These are phyloP conservation scores for Coemansia sp. DNA, from an alignment of 192 early-diverging fungal genomes.

Conservation along the genomic window DNA sequence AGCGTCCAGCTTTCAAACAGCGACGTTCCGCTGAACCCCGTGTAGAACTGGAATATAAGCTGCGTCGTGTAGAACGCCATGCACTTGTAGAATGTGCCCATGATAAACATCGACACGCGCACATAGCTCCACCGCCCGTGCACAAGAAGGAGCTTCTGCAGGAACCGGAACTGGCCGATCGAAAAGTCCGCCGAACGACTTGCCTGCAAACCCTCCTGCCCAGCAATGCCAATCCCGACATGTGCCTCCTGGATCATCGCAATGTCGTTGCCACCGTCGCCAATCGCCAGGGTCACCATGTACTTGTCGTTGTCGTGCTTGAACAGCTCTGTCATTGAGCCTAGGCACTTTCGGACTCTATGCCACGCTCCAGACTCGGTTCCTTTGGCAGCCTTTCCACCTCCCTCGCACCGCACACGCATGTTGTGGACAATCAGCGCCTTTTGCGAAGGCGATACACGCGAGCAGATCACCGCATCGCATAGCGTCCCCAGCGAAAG, in stretches of 20 bases:
- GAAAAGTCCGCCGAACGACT: conserved; percentile 85
- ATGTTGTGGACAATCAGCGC: conserved; percentile 78
- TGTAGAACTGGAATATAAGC: conserved; percentile 73
- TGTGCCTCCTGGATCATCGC: conserved; percentile 95
- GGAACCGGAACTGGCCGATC: conserved; percentile 87
- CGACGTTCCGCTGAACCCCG: conserved; percentile 73
- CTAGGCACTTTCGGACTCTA: neutral
- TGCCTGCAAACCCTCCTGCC: conserved; percentile 85
- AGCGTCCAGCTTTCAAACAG: conserved; percentile 77
- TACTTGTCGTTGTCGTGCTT: conserved; percentile 46
- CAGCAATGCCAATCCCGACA: conserved; percentile 90
- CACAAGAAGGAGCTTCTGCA: conserved; percentile 77
- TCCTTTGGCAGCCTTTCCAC: neutral
- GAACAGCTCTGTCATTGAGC: conserved; percentile 10
- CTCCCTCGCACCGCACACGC: conserved; percentile 53
- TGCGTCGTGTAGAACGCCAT: conserved; percentile 77
- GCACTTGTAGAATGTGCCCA: conserved; percentile 90
- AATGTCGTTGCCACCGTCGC: conserved; percentile 95
- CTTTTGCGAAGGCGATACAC: conserved; percentile 89
- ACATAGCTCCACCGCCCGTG: conserved; percentile 89
- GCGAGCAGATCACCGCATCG: conserved; percentile 85
- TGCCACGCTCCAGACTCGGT: neutral
- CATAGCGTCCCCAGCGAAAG: conserved; percentile 73
- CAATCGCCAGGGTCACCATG: conserved; percentile 74
- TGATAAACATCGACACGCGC: conserved; percentile 73